These are phyloP conservation scores for Metschnikowia bowlesiae DNA, from an alignment of 805 yeast genomes.

Conservation along the genomic window DNA sequence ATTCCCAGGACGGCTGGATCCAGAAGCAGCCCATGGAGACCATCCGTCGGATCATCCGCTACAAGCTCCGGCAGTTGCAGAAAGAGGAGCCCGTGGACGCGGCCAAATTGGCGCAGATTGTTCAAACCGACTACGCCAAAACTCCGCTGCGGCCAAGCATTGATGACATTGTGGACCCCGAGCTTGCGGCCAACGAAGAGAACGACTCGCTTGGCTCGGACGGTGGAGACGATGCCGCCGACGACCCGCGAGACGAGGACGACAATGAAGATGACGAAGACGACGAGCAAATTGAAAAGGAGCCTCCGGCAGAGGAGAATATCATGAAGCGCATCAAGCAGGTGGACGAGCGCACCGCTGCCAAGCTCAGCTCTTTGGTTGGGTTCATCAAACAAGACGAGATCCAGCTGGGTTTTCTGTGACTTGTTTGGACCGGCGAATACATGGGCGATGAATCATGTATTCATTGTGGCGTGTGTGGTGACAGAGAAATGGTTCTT, in stretches of 20 bases:
- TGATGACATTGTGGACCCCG: constrained; percentile 8
- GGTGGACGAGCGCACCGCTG: constrained; percentile 34
- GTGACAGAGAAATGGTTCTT: too few species aligned
- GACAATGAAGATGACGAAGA: constrained; percentile 20
- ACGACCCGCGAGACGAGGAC: constrained; percentile 1
- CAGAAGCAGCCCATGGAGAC: constrained; percentile 56
- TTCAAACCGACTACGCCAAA: constrained; percentile 31
- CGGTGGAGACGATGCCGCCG: constrained; percentile 19
- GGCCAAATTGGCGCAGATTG: constrained; percentile 40
- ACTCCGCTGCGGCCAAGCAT: constrained; percentile 6
- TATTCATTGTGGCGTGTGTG: too few species aligned
- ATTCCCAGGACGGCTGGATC: constrained; percentile 79
- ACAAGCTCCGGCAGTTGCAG: constrained; percentile 62
- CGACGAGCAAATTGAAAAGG: constrained; percentile 15
- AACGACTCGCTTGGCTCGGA: constrained; percentile 8
- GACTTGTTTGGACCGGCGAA: too few species aligned
- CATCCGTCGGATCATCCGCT: constrained; percentile 64
- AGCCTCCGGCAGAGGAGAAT: constrained; percentile 8
- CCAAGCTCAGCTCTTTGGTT: constrained; percentile 25
- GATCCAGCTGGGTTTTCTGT: neutral
- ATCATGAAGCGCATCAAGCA: constrained; percentile 33
- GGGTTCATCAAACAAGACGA: constrained; percentile 39
- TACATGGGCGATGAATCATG: too few species aligned
- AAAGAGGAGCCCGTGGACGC: constrained; percentile 45
- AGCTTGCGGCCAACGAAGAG: constrained; percentile 10